Percentiles rank a stretch among this genome's conserved stretches.
Conservation (phyloP, 805 yeast species). For the Priceomyces melissophilus region DNA sequence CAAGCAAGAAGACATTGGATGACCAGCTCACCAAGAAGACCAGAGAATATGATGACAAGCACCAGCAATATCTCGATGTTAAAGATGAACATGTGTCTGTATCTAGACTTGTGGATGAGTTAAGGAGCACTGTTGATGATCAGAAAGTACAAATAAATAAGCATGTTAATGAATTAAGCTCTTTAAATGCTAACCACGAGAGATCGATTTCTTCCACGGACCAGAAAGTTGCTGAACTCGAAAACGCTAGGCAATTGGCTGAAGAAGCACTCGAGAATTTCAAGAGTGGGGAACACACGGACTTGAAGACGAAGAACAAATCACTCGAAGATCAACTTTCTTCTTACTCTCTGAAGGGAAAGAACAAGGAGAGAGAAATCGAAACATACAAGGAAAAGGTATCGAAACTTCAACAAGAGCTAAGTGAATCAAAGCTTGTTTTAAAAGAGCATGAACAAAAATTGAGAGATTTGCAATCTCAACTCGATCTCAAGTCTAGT, state of each 20-base stretch:
- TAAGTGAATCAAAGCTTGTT: too few relatives aligned
- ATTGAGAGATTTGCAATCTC: conserved; percentile 10
- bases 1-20: conserved; percentile 28
- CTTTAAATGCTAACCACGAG: conserved; percentile 10
- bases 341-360: too few relatives aligned
- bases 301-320: too few relatives aligned
- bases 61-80: conserved; percentile 3
- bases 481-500: conserved; percentile 16
- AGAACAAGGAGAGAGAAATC: too few relatives aligned
- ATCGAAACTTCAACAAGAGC: conserved; percentile 1
- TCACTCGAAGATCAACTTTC: too few relatives aligned
- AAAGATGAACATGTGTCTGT: conserved; percentile 8
- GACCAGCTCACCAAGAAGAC: conserved; percentile 15
- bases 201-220: conserved; percentile 9
- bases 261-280: too few relatives aligned
- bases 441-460: background rate
- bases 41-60: conserved; percentile 9
- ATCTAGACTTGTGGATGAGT: conserved; percentile 1
- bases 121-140: conserved; percentile 7
- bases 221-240: background rate
- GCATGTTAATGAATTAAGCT: conserved; percentile 3
- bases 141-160: conserved; percentile 9
- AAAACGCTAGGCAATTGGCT: too few relatives aligned
- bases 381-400: too few relatives aligned
- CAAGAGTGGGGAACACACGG: too few relatives aligned